Percentiles rank a stretch among this genome's conserved stretches.
These are phyloP conservation scores for Epichloe amarillans DNA, from an alignment of 2,329 filamentous ascomycete genomes.

Conservation along the genomic window DNA sequence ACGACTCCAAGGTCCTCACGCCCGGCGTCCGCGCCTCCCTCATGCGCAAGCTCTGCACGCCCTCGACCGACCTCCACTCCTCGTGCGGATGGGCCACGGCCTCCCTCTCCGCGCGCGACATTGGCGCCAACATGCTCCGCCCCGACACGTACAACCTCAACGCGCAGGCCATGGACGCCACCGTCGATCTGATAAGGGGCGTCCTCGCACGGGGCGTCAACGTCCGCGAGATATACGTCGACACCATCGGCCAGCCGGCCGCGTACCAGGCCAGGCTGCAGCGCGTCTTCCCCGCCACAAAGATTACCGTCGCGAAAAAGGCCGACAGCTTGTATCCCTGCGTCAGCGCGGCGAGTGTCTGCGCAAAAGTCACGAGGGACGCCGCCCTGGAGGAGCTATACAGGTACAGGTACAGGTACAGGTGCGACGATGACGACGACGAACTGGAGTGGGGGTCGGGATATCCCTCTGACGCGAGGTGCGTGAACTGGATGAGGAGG, in stretches of 20 bases:
- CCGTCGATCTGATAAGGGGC: slow-evolving; percentile 64
- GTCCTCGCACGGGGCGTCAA: slow-evolving; percentile 70
- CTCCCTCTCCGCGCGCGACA: slow-evolving; percentile 75
- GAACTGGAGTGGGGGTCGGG: slow-evolving; percentile 69
- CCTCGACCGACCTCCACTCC: slow-evolving; percentile 32
- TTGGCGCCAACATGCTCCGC: slow-evolving; percentile 64
- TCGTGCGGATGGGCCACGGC: slow-evolving; percentile 73
- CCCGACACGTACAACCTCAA: slow-evolving; percentile 75
- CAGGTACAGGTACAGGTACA: slow-evolving; percentile 17
- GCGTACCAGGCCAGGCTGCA: slow-evolving; percentile 77
- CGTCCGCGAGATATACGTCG: slow-evolving; percentile 81
- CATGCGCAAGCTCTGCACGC: slow-evolving; percentile 55
- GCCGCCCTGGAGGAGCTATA: slow-evolving; percentile 74
- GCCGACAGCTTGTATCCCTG: slow-evolving; percentile 86
- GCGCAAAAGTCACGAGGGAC: slow-evolving; percentile 91
- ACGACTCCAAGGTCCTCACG: slow-evolving; percentile 89
- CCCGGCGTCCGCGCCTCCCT: slow-evolving; percentile 63
- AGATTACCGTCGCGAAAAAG: slow-evolving; percentile 74
- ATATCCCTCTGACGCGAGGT: slow-evolving; percentile 79
- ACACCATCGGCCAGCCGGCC: slow-evolving; percentile 77
- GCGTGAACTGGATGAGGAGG: slow-evolving; percentile 64
- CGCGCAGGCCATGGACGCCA: slow-evolving; percentile 88
- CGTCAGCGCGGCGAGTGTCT: slow-evolving; percentile 86
- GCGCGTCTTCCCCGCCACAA: slow-evolving; percentile 64
- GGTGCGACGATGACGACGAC: slow-evolving; percentile 20